Evolutionary conservation across 495 filamentous ascomycete genomes (phyloP), one percentile per base, ranked within the genome.

Genomic region (Thermochaetoides thermophila): DNA sequence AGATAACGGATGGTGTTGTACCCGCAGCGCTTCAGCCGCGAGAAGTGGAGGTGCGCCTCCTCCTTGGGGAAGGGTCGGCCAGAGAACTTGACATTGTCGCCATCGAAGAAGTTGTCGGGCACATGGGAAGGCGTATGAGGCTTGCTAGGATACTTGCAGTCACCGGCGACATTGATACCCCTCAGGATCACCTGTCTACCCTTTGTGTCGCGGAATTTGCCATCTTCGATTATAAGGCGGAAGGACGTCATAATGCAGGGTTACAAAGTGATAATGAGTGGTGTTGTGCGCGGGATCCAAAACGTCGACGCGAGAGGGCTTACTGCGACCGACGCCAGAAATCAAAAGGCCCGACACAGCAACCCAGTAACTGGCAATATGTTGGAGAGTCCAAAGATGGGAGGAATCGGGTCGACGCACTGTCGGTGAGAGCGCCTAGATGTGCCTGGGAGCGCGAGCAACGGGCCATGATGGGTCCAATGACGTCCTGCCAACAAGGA

Each of bases 1-100:
- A 97, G 68, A 50, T 97, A 97, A 46, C 89, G 69, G 32, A 97
- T 87, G 1, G 81, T 82, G 55, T 95, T 97, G 56, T 94, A 97
- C 5, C 89, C 89, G 64, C 71, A 93, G 40, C 76, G 78, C 40
- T 77, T 76, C 32, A 97, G 56, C 20, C 84, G 64, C n/a, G 80
- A 71, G 52, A 97, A 93, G 48, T 97, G 89, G 1, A 72, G 63
- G 43, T 84, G 76, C 1, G 89, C 83, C 22, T 94, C 84, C 32
- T 81, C 73, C 26, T 79, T 63, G 3, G 74, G 57, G 50, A 97
- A 97, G 0, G 89, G 89, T 12, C 84, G 72, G 20, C 71, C 75
- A 36, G 86, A 74, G 48, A 96, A 97, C 19, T 82, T 93, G 32
- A 95, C 79, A 48, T 74, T 71, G 55, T 97, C 91, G 36, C 75